Evolutionary conservation across 139 green algal genomes (phyloP).

Genomic region (Spirogloea muscicola): DNA sequence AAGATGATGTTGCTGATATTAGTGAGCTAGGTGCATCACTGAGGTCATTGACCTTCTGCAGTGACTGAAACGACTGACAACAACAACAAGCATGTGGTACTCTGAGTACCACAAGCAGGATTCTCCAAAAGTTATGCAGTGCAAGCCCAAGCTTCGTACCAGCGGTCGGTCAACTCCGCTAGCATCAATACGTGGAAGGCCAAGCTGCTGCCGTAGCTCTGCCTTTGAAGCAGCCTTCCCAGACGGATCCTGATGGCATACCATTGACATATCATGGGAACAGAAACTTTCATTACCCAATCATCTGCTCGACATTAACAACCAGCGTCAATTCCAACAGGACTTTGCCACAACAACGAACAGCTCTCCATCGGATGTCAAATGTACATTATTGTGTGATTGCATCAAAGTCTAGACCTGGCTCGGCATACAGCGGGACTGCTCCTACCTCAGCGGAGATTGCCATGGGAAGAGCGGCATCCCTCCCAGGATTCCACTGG

Average conservation of each 20-base stretch:
- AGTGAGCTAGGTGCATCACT: too few relatives aligned
- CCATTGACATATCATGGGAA: too few relatives aligned
- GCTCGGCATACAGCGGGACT: too few relatives aligned
- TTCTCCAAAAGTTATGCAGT: neutral
- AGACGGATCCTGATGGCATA: neutral
- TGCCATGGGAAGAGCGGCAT: slow-evolving; percentile 2
- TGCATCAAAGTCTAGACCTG: too few relatives aligned
- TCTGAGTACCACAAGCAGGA: neutral
- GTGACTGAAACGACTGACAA: neutral
- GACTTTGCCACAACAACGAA: too few relatives aligned
- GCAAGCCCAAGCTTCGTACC: neutral
- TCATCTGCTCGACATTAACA: too few relatives aligned
- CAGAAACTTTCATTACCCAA: too few relatives aligned
- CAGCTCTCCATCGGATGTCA: too few relatives aligned
- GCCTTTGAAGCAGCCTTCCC: slow-evolving; percentile 8
- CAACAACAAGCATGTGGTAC: neutral
- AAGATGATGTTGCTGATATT: too few relatives aligned
- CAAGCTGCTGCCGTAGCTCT: slow-evolving; percentile 15
- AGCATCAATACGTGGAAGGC: neutral
- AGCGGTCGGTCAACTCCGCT: neutral
- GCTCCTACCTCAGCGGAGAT: neutral
- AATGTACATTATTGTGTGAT: too few relatives aligned
- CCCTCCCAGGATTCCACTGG: slow-evolving; percentile 17
- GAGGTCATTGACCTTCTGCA: neutral
- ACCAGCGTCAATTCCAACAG: too few relatives aligned